Evolutionary conservation across 2,329 filamentous ascomycete species (phyloP), one percentile per base, ranked within the genome.

Genomic region (Thyridium curvatum): DNA sequence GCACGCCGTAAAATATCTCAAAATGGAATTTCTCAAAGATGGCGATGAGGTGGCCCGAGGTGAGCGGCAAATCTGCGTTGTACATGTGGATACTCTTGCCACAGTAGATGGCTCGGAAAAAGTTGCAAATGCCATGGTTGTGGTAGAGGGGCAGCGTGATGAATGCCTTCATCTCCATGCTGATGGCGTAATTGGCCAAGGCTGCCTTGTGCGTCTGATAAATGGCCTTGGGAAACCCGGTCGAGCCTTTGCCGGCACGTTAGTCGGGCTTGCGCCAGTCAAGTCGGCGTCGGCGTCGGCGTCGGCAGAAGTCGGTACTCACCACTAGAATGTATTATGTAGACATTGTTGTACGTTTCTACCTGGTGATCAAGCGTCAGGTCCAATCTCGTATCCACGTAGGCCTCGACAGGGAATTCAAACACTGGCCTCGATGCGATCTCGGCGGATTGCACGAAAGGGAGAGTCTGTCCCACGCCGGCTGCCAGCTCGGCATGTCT

Each of bases 151-250:
- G 77, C 2, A 77, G 56, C 3, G 76, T 73, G 34, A 76, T 64
- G 41, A 81, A 72, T 0, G 66, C 65, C 16, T 61, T 61, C 59
- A 75, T 57, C 10, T 55, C 49, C 45, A 59, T 60, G 13, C 52
- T 52, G 1, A 47, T 47, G 12, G 61, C 54, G 39, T 68, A 73
- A 38, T 73, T 75, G 8, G 61, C 61, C 8, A 80, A 54, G 7
- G 65, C 68, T 12, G 68, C 64, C 9, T 55, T 52, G 38, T 83
- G 74, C 1, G 69, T 74, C 35, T 77, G 70, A 41, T 68, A 77
- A 34, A 83, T 80, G 0, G 78, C 77, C 44, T 82, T 82, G 0
- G 79, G 79, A 0, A 82, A 60, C 0, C 78, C 77, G 0, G 79
- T 81, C 0, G 72, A 77, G 8, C 79, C n/a, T n/a, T n/a, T n/a